Base-by-base conservation (phyloP, 441 rosid genomes). In the Pelargonium australe region DNA sequence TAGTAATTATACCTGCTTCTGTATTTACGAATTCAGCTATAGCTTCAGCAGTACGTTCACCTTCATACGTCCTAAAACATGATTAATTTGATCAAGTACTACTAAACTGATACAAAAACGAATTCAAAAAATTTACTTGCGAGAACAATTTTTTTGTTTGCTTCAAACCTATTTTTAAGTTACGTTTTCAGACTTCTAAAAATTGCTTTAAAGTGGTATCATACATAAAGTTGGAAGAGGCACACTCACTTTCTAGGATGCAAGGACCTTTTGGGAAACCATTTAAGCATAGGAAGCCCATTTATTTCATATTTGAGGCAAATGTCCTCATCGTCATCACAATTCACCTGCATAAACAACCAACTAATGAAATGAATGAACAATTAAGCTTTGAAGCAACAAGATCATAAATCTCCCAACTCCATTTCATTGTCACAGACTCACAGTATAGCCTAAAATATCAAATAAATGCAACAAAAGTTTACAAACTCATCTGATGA, bases 211-310 rank as follows among this genome's bases (percentile, higher is more conserved):
- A 65, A 64, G 74, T 68, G 51, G 5, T 49, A 68, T 6, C n/a
- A 49, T 11, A 57, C 87, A 37, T 37, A 37, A 37, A 37, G 41
- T 6, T 37, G 1, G 41, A 6, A 37, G 41, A 37, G 58, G 16
- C 6, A 53, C 20, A 55, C 61, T 85, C 81, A 93, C 98, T 87
- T 87, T 74, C 88, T 87, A 66, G 97, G 89, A 68, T 93, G 96
- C 78, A 87, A 80, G 69, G 96, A 86, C 64, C 98, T 97, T 80
- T 89, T 93, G n/a, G 95, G 90, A 77, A 95, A 92, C 99, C 99
- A 95, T 25, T 92, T 86, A 74, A 95, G 64, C 2, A 97, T 90
- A 8, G 99, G 99, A 74, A 88, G 92, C 40, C 99, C 97, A 70
- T 87, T 79, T 74, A 91, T 94, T 16, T 96, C 97, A 70, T 85